Base-by-base conservation (phyloP, 768 basidiomycete species). In the Psilocybe subaeruginosa region DNA sequence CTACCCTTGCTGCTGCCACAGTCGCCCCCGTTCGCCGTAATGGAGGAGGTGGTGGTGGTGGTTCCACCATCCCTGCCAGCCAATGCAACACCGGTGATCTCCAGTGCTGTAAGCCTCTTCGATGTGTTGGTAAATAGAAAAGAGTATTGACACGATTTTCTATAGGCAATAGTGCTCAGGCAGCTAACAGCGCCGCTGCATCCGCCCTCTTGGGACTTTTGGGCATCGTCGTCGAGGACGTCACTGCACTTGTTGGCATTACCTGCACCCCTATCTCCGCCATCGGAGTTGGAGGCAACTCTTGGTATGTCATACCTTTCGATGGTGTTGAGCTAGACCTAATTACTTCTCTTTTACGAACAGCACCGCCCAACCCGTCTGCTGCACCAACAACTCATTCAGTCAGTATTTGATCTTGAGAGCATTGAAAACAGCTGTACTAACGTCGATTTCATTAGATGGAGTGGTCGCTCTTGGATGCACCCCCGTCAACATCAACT, bases 1-100 rank as follows among this genome's bases (percentile, higher is more conserved):
- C 45, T 46, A 46, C 55, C 45, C 55, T 56, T 56, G 55, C 55
- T 45, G 55, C 45, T 33, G 55, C 55, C 55, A 56, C 55, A 16
- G 55, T 47, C 45, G 27, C 55, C 43, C 53, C 53, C 31, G 53
- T 31, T 39, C 53, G 53, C 53, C 41, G 30, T 9, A 19, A 11
- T 9, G 29, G 41, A 12, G 41, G 41, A 35, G 33, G 33, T 2
- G 33, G 3, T 7, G 23, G 23, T 39, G 37, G 37, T 14, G n/a
- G 41, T 5, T 43, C 41, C 14, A 43, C 41, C 4, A 43, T 37
- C 54, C 54, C 54, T 0, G 35, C 54, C 4, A 43, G 39, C 54
- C 54, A 55, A 33, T 45, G 43, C 41, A 46, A 56, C 55, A 56
- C 55, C 35, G 55, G 55, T 23, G 41, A 45, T 17, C 41, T 56